Base-by-base conservation (phyloP, 2,329 filamentous ascomycete species). In the Dendrostoma leiphaemia region DNA sequence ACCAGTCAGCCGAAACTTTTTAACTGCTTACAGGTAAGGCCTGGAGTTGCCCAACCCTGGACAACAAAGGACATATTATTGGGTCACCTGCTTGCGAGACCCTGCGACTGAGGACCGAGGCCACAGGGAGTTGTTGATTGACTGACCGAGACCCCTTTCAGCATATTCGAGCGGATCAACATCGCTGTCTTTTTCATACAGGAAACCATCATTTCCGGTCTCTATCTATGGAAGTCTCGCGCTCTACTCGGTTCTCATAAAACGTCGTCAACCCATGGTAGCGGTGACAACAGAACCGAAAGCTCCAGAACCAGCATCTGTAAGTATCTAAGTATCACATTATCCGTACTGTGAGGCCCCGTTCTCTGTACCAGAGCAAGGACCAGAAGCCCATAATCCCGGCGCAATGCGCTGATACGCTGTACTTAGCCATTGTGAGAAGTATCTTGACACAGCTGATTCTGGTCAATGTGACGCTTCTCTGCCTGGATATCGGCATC, bases 131-230 rank as follows among this genome's bases (percentile, higher is more conserved):
- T n/a, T n/a, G n/a, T n/a, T n/a, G n/a, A n/a, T n/a, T n/a, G n/a
- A n/a, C n/a, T n/a, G n/a, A n/a, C n/a, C n/a, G n/a, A n/a, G n/a
- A n/a, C n/a, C n/a, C n/a, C n/a, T 5, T 71, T 73, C 50, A 71
- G 71, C 29, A 61, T 71, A 38, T 60, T 76, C 65, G 76, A 78
- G 60, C 76, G 74, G 60, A 71, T 78, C 35, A 74, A 78, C 59
- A 76, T 78, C 69, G 76, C 74, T 4, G 69, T 72, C 0, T 78
- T 78, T 60, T 77, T 74, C 59, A 55, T 77, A 13, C 75, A 78
- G 59, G 76, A 78, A 54, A 71, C 75, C 43, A 67, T 77, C 53
- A 67, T 78, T 38, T 78, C 75, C 1, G 71, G 69, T 3, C 63
- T 75, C 19, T 78, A 75, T 59, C 74, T 79, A 51, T 70, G 68